These are phyloP conservation scores for Lathyrus tuberosus DNA, from an alignment of 306 rosid genomes.

Conservation along the genomic window DNA sequence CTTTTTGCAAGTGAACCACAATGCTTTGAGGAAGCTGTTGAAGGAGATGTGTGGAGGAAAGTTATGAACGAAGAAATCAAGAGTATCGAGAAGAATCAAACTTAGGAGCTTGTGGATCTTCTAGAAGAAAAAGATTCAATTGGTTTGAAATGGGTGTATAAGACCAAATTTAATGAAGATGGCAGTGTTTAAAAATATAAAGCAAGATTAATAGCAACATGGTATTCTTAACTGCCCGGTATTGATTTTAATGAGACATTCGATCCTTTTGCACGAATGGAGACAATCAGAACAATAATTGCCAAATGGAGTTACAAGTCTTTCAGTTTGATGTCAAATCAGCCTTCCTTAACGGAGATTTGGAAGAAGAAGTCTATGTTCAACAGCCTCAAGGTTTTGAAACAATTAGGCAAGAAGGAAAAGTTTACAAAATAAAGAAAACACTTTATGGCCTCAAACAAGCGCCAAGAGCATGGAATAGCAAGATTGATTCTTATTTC, in stretches of 20 bases:
- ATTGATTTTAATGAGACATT: background rate
- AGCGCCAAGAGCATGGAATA: background rate
- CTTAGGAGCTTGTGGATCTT: no score
- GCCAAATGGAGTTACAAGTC: background rate
- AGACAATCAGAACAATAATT: background rate
- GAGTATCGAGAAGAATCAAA: no score
- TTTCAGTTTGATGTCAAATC: background rate
- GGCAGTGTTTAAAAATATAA: no score
- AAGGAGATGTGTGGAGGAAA: no score
- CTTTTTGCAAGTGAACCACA: no score
- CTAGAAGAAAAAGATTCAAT: no score
- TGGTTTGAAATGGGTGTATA: no score
- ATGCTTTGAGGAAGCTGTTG: no score
- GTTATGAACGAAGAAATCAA: no score
- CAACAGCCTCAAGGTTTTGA: background rate
- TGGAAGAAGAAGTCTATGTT: background rate
- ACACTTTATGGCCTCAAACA: background rate
- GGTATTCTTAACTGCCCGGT: background rate
- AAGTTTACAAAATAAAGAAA: background rate
- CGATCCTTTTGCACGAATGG: background rate
- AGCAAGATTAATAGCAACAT: no score
- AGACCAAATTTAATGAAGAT: no score
- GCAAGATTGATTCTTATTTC: background rate
- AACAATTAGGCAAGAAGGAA: background rate
- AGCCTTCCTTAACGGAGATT: background rate